phyloP scores from a whole-genome alignment of 176 grass and related monocot species.

The Eragrostis nindensis region DNA sequence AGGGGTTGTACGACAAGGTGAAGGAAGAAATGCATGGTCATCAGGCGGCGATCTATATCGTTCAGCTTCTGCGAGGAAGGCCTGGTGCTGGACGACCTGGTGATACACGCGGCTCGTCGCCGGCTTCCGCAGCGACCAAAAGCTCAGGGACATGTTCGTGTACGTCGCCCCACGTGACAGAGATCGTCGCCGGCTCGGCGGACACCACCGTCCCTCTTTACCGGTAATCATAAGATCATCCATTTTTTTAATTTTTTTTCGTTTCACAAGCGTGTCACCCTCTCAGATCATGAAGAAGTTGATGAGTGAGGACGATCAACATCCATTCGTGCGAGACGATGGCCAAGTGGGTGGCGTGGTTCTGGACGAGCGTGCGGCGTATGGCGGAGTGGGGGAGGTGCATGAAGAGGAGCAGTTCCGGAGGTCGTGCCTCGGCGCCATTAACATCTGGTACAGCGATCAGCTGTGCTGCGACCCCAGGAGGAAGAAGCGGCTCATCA shows the following conservation, averaged over 20 bases:
- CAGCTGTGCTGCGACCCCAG: conserved; percentile 51
- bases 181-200: conserved; percentile 46
- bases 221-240: too few relatives aligned
- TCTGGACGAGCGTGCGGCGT: conserved; percentile 51
- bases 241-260: too few relatives aligned
- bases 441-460: conserved; percentile 77
- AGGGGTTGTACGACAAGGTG: conserved; percentile 63
- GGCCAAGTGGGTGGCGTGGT: conserved; percentile 68
- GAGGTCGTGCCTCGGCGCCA: conserved; percentile 42
- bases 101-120: conserved; percentile 73
- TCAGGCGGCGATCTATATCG: conserved; percentile 5
- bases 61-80: conserved; percentile 57
- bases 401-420: conserved; percentile 42
- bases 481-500: conserved; percentile 70
- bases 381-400: conserved; percentile 75
- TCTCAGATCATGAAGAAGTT: conserved; percentile 65
- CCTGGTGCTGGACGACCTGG: conserved; percentile 57
- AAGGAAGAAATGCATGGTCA: conserved; percentile 51
- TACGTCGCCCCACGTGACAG: conserved; percentile 38
- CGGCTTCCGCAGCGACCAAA: conserved; percentile 58
- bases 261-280: too few relatives aligned
- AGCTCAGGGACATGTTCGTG: conserved; percentile 60
- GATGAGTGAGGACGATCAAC: conserved; percentile 55
- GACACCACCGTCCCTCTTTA: conserved; percentile 48
- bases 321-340: conserved; percentile 49